Evolutionary conservation across 2,329 filamentous ascomycete species (phyloP), one percentile per base, ranked within the genome.

Genomic region (Teratosphaeria pseudoeucalypti): DNA sequence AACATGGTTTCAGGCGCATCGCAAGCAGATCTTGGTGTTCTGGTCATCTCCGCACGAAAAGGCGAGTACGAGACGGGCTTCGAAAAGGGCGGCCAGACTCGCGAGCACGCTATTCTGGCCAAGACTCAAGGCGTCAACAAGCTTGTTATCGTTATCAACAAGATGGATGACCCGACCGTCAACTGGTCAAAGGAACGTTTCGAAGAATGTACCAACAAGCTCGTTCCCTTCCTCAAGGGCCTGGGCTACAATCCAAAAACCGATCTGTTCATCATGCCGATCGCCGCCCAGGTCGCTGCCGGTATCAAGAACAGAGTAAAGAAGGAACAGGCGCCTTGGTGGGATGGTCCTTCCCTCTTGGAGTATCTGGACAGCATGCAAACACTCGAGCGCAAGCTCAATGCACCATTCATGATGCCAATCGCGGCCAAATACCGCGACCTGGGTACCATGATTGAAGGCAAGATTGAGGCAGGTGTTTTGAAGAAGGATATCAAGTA

Each of bases 351-450:
- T 10, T 94, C 92, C 23, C 83, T 99, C 54, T 85, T 99, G 23
- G 92, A 97, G 75, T 96, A 92, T 75, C 85, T 99, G n/a, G 92
- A 96, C 73, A 80, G 84, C 72, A 96, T 97, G 90, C 85, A 88
- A 70, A 85, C 92, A 12, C 83, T 96, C 47, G 92, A 99, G 75
- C 90, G 94, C 68, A 99, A 97, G 80, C 77, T 96, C 68, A 96
- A 96, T 68, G 94, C 94, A 1, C 92, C 94, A 10, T 97, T 99
- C 82, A 97, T 99, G 94, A 96, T 99, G 92, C 89, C 94, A 9
- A 82, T 99, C 65, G 89, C 89, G 64, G 90, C 90, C 76, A 99
- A 99, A 78, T 99, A 97, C 80, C 85, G 89, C 68, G 95, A 99
- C 73, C 87, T 99, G 82, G 94, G 94, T 69, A 99, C 94, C 63